Conservation (phyloP, 2,329 filamentous ascomycete genomes). For the Penicillium sp. region DNA sequence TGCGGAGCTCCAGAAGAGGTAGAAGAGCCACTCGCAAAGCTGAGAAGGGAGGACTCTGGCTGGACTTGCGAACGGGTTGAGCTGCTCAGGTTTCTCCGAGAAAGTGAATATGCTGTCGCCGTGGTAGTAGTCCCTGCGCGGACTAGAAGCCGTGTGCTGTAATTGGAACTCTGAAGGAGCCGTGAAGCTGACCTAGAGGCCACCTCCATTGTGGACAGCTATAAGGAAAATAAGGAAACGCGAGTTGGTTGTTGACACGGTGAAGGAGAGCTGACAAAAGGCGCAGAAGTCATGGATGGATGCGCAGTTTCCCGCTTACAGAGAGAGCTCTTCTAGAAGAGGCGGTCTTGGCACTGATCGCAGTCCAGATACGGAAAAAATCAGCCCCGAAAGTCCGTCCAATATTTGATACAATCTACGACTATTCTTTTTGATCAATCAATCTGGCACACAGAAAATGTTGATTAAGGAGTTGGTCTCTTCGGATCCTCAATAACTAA, state of each 20-base stretch:
- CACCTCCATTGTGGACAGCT: slow-evolving; percentile 32
- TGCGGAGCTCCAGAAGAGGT: slow-evolving; percentile 46
- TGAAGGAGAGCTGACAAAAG: background rate
- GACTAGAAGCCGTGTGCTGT: slow-evolving; percentile 21
- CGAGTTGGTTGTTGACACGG: background rate
- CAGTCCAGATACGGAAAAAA: background rate
- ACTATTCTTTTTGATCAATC: background rate
- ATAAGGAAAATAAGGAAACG: background rate
- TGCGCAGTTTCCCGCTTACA: background rate
- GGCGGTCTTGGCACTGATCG: slow-evolving; percentile 5
- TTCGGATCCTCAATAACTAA: slow-evolving; percentile 8
- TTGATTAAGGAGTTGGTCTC: slow-evolving; percentile 4
- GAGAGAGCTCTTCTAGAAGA: background rate
- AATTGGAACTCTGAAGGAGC: slow-evolving; percentile 26
- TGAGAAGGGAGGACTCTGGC: slow-evolving; percentile 32
- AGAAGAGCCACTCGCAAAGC: slow-evolving; percentile 23
- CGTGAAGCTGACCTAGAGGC: slow-evolving; percentile 32
- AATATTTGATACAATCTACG: background rate
- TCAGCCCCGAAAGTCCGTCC: background rate
- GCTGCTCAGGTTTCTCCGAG: slow-evolving; percentile 28
- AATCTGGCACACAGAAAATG: background rate
- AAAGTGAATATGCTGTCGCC: slow-evolving; percentile 19
- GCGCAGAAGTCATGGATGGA: background rate
- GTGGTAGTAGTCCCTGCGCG: slow-evolving; percentile 18
- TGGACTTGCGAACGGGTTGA: slow-evolving; percentile 23